These are phyloP conservation scores for Salicornia ramosissima DNA, from an alignment of 148 eudicot genomes.

Conservation along the genomic window DNA sequence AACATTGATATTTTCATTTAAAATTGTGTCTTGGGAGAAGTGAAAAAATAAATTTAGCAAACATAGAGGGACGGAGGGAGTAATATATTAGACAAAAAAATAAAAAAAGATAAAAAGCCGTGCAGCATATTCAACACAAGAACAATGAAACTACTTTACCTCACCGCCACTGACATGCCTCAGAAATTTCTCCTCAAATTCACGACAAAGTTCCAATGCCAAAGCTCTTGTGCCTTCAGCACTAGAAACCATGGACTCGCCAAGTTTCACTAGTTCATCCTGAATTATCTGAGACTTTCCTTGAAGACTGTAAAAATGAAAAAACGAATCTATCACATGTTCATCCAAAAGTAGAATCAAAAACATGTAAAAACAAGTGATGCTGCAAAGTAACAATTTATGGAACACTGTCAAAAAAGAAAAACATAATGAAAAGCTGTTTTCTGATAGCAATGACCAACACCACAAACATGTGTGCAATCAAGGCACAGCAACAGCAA, in stretches of 20 bases:
- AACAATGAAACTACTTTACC: constrained; percentile 41
- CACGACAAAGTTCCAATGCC: constrained; percentile 98
- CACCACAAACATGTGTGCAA: neutral
- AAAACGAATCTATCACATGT: neutral
- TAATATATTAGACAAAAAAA: neutral
- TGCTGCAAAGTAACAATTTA: neutral
- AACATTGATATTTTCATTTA: no score
- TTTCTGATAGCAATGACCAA: neutral
- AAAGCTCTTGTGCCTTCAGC: constrained; percentile 94
- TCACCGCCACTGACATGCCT: constrained; percentile 90
- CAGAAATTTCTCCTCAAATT: constrained; percentile 93
- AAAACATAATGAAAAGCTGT: neutral
- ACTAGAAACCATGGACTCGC: constrained; percentile 88
- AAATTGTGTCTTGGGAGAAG: neutral
- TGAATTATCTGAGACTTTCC: constrained; percentile 91
- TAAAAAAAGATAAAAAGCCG: neutral
- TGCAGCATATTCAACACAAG: neutral
- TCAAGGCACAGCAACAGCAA: neutral
- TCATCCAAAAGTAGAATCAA: neutral
- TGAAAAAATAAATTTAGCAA: neutral
- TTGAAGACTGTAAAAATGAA: constrained; percentile 64
- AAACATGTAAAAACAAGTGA: neutral
- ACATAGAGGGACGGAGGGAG: no score
- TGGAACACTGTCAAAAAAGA: neutral
- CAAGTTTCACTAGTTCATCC: constrained; percentile 91